Evolutionary conservation across 345 rosid genomes (phyloP), one percentile per base, ranked within the genome.

Genomic region (Conringia planisiliqua): DNA sequence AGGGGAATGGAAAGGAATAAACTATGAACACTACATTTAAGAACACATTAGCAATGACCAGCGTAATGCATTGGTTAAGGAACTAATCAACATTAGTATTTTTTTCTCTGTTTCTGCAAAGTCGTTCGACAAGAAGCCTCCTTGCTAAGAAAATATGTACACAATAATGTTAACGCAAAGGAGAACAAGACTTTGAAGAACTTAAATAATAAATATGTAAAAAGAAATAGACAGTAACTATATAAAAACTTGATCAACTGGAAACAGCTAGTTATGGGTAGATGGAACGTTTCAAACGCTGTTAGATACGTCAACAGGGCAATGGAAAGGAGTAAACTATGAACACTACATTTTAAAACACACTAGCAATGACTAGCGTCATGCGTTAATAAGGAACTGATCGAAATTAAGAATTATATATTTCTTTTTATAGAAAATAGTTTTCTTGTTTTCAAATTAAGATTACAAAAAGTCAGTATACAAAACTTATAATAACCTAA

Each of bases 21-120:
- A 16, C 60, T 57, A 74, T 36, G 17, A 60, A 57, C 79, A 67
- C 22, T 13, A 67, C 68, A 75, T 67, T 75, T 10, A 75, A 67
- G 36, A 60, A 50, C 56, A 50, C 56, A 50, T 14, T 50, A 50
- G 54, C 50, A 44, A 47, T 47, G 24, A 17, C 52, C 24, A 17
- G 33, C 32, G 54, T 4, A 26, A 18, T 47, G 24, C 54, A 6
- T 10, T 48, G 27, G 24, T 7, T 10, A 44, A 46, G 51, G 51
- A 48, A 18, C 27, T 48, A 48, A 48, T 48, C 54, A 18, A 48
- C 2, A 9, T 5, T 46, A 46, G 4, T 3, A 27, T 27, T 27
- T 27, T 22, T n/a, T 32, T 62, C 40, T 44, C n/a, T 58, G 70
- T 65, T 20, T 32, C 10, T 47, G 22, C 13, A 30, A 52, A 61